phyloP scores from a whole-genome alignment of 106 monocot genomes.

The Dioscorea dumetorum region DNA sequence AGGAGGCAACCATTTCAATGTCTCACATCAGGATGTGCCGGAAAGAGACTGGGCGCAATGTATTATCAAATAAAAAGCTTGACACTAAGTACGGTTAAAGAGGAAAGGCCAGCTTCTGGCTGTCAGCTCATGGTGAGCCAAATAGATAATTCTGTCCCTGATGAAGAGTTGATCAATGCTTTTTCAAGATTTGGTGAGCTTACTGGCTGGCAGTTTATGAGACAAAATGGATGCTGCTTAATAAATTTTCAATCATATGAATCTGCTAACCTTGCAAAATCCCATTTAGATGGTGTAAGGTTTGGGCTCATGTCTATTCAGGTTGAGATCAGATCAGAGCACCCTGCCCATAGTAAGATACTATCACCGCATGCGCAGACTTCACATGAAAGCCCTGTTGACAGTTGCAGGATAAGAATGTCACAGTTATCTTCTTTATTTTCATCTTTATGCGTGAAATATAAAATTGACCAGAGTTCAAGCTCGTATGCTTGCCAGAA shows the following conservation, averaged over 20 bases:
- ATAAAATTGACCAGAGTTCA: constrained; percentile 11
- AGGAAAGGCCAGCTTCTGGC: constrained; percentile 22
- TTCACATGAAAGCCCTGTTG: constrained; percentile 9
- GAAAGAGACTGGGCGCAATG: constrained; percentile 13
- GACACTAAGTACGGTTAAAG: constrained; percentile 1
- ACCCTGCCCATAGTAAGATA: constrained; percentile 3
- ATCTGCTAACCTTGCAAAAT: constrained; percentile 33
- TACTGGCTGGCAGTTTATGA: constrained; percentile 35
- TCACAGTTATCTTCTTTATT: constrained; percentile 25
- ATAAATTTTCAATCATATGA: constrained; percentile 36
- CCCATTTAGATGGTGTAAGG: constrained; percentile 44
- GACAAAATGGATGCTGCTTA: constrained; percentile 35
- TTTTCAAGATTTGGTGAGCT: constrained; percentile 52
- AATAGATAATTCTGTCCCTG: constrained; percentile 36
- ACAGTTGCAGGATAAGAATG: constrained; percentile 4
- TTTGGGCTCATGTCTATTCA: constrained; percentile 30
- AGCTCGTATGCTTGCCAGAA: constrained; percentile 1
- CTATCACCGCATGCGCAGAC: constrained; percentile 16
- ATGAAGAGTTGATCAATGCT: constrained; percentile 44
- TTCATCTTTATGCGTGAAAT: constrained; percentile 27
- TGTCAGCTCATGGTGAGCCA: constrained; percentile 42
- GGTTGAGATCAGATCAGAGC: constrained; percentile 34
- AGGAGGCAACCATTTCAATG: constrained; percentile 68
- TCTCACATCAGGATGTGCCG: constrained; percentile 43
- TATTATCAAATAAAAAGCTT: constrained; percentile 3